Evolutionary conservation across 2,329 filamentous ascomycete genomes (phyloP).

Genomic region (Microthyrium microscopicum): DNA sequence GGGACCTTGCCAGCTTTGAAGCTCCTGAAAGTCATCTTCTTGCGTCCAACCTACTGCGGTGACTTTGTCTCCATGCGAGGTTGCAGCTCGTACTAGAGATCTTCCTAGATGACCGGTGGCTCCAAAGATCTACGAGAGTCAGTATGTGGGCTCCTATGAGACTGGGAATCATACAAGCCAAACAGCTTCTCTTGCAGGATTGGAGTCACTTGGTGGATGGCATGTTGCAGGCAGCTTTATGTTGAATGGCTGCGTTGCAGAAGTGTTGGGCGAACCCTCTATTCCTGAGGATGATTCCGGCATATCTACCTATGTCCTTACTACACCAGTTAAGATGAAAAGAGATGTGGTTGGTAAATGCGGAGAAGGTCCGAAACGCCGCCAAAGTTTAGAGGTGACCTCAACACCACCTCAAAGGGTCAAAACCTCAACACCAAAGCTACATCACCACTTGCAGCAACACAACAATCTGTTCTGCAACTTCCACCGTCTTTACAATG

Average conservation of each 20-base stretch:
- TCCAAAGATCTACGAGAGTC: slow-evolving; percentile 57
- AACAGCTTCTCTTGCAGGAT: slow-evolving; percentile 57
- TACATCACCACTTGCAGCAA: too few species aligned
- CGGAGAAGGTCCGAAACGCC: too few species aligned
- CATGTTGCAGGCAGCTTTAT: slow-evolving; percentile 64
- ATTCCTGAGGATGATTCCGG: too few species aligned
- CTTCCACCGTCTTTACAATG: too few species aligned
- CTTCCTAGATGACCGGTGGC: slow-evolving; percentile 95
- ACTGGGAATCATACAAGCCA: slow-evolving; percentile 55
- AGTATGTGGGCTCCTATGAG: slow-evolving; percentile 1
- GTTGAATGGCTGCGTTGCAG: slow-evolving; percentile 20
- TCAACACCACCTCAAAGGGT: too few species aligned
- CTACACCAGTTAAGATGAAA: too few species aligned
- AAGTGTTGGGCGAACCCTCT: slow-evolving; percentile 21
- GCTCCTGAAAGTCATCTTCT: slow-evolving; percentile 56
- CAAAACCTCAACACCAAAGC: too few species aligned
- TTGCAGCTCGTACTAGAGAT: slow-evolving; percentile 67
- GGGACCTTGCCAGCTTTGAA: slow-evolving; percentile 47
- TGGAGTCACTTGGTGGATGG: slow-evolving; percentile 59
- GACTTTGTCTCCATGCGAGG: slow-evolving; percentile 68
- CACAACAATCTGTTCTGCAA: too few species aligned
- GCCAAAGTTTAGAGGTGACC: too few species aligned
- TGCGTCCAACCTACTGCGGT: slow-evolving; percentile 70
- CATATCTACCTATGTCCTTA: too few species aligned
- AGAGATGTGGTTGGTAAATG: too few species aligned